Evolutionary conservation across 352 stramenopile genomes (phyloP).

Genomic region (Phytophthora cryptogea): DNA sequence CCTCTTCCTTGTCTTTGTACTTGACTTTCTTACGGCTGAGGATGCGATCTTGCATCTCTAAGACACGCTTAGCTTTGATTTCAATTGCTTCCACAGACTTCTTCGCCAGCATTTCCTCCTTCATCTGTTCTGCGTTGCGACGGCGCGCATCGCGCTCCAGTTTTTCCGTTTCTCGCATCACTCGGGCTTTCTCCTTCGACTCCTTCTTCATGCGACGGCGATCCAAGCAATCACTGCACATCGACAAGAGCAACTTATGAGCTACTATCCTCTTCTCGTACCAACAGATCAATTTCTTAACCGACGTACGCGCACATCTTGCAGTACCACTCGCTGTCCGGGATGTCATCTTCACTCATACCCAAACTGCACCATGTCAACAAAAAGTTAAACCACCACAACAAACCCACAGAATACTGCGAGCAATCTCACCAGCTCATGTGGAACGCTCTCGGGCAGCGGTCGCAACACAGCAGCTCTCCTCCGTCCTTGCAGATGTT

Average conservation of each 20-base stretch:
- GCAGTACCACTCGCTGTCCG: slow-evolving; percentile 88
- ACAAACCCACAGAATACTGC: neutral
- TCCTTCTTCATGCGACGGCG: slow-evolving; percentile 78
- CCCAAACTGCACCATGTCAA: slow-evolving; percentile 50
- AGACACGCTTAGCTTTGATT: slow-evolving; percentile 79
- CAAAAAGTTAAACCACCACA: slow-evolving; percentile 6
- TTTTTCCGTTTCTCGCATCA: slow-evolving; percentile 83
- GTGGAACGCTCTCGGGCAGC: slow-evolving; percentile 93
- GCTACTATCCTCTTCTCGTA: neutral
- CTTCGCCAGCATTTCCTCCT: slow-evolving; percentile 72
- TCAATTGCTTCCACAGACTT: slow-evolving; percentile 85
- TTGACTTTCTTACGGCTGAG: slow-evolving; percentile 88
- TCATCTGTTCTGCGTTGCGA: slow-evolving; percentile 64
- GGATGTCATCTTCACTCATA: slow-evolving; percentile 78
- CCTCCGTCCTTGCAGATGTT: slow-evolving; percentile 91
- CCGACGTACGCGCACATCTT: slow-evolving; percentile 83
- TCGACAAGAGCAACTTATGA: slow-evolving; percentile 3
- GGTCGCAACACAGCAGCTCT: slow-evolving; percentile 91
- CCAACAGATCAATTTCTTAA: slow-evolving; percentile 1
- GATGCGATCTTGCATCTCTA: slow-evolving; percentile 90
- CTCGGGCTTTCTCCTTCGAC: slow-evolving; percentile 71
- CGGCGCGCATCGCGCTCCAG: slow-evolving; percentile 75
- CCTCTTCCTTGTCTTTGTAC: slow-evolving; percentile 90
- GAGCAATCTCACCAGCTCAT: slow-evolving; percentile 70
- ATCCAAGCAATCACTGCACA: slow-evolving; percentile 73